Percentiles rank a stretch among this genome's conserved stretches.
phyloP scores from a whole-genome alignment of 2,329 filamentous ascomycete species.

The Botrytis deweyae region DNA sequence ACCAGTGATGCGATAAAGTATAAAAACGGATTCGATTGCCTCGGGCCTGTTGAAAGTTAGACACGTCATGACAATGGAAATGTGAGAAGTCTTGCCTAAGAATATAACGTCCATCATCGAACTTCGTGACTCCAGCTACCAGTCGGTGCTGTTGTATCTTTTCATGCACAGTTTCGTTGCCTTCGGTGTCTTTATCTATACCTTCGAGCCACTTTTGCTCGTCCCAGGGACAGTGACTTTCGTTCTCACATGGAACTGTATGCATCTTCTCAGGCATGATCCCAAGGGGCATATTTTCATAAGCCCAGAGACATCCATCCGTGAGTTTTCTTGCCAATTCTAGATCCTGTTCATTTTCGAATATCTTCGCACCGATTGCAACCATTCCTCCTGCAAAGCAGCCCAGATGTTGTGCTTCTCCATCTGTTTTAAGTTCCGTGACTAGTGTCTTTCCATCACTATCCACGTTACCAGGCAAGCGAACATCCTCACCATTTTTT shows the following conservation, averaged over 20 bases:
- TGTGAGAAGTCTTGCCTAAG: constrained; percentile 28
- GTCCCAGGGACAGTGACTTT: constrained; percentile 29
- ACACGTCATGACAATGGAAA: neutral
- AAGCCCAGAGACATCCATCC: constrained; percentile 62
- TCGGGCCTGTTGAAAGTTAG: constrained; percentile 48
- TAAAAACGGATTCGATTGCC: constrained; percentile 66
- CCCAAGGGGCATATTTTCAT: constrained; percentile 54
- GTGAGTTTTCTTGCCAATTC: constrained; percentile 56
- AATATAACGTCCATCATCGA: constrained; percentile 24
- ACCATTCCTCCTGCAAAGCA: constrained; percentile 73
- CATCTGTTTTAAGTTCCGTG: constrained; percentile 34
- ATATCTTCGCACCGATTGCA: constrained; percentile 63
- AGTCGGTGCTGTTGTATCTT: constrained; percentile 23
- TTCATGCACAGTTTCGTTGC: constrained; percentile 14
- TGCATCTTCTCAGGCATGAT: constrained; percentile 61
- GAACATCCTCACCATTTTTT: constrained; percentile 40
- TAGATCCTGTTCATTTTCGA: constrained; percentile 53
- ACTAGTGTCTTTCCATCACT: constrained; percentile 13
- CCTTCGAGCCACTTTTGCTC: constrained; percentile 22
- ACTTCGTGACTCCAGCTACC: constrained; percentile 22
- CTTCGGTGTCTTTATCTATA: constrained; percentile 17
- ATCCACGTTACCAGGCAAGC: constrained; percentile 49
- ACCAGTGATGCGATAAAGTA: constrained; percentile 47
- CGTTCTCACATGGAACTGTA: constrained; percentile 32
- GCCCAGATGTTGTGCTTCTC: constrained; percentile 59